Conservation (phyloP, 768 basidiomycete genomes). For the Boletus reticulatus region DNA sequence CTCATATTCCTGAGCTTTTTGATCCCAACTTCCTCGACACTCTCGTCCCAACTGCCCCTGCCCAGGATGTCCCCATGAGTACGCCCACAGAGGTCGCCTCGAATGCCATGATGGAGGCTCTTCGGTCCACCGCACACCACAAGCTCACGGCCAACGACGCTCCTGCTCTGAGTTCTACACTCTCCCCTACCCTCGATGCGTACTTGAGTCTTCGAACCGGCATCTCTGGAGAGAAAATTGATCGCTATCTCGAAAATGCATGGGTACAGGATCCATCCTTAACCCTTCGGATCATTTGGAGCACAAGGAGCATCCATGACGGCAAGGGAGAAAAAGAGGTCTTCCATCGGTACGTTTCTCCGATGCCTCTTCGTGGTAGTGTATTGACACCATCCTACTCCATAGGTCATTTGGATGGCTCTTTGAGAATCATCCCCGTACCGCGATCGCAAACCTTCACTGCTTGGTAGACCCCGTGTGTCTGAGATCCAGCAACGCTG, state of each 20-base stretch:
- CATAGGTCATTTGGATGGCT: slow-evolving; percentile 63
- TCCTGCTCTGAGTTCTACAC: slow-evolving; percentile 50
- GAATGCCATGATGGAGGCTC: slow-evolving; percentile 57
- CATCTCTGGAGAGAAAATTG: slow-evolving; percentile 22
- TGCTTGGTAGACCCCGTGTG: slow-evolving; percentile 54
- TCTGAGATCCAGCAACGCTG: slow-evolving; percentile 9
- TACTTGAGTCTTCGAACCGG: slow-evolving; percentile 43
- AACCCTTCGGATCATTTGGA: slow-evolving; percentile 70
- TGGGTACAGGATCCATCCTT: slow-evolving; percentile 58
- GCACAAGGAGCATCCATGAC: slow-evolving; percentile 65
- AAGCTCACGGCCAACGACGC: slow-evolving; percentile 52
- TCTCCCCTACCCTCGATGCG: slow-evolving; percentile 53
- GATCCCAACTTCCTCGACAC: slow-evolving; percentile 54
- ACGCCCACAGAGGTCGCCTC: neutral
- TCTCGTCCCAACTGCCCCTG: slow-evolving; percentile 41
- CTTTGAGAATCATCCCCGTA: slow-evolving; percentile 64
- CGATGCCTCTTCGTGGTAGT: neutral
- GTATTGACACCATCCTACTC: neutral
- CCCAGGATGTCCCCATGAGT: neutral
- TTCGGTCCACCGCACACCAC: slow-evolving; percentile 41
- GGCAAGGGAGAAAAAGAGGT: slow-evolving; percentile 59
- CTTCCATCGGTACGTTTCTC: slow-evolving; percentile 50
- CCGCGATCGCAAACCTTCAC: slow-evolving; percentile 60
- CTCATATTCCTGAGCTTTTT: slow-evolving; percentile 56
- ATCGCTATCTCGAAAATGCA: slow-evolving; percentile 41